Conservation (phyloP, 2,329 filamentous ascomycete genomes). For the Ophiocordyceps polyrhachis-furcata region DNA sequence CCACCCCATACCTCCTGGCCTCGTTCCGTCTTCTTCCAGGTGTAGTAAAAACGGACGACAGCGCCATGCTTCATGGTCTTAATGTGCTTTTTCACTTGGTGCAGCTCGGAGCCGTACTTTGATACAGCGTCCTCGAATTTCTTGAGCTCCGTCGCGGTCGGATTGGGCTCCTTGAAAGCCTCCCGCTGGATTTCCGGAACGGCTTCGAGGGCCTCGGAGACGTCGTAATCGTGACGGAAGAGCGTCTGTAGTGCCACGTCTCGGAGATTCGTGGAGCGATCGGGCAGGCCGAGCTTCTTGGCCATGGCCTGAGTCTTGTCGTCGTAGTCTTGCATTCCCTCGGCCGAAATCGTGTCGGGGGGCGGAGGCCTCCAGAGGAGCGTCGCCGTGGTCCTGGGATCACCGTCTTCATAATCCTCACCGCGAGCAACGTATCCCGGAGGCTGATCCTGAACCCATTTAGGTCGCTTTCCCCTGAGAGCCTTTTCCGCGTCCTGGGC, state of each 20-base stretch:
- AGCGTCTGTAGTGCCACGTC: constrained; percentile 67
- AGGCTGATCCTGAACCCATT: constrained; percentile 87
- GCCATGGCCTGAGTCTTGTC: constrained; percentile 44
- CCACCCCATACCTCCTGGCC: constrained; percentile 82
- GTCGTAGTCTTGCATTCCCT: constrained; percentile 62
- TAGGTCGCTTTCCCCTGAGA: constrained; percentile 63
- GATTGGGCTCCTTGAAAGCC: constrained; percentile 67
- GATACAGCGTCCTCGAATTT: constrained; percentile 81
- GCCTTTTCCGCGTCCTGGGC: constrained; percentile 67
- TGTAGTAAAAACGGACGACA: constrained; percentile 87
- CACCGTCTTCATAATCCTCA: constrained; percentile 53
- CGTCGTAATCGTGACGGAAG: constrained; percentile 52
- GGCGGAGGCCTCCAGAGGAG: constrained; percentile 62
- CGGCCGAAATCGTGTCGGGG: constrained; percentile 28
- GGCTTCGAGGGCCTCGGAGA: constrained; percentile 48
- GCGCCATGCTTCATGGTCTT: constrained; percentile 62
- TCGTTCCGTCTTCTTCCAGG: constrained; percentile 86
- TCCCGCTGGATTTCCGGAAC: constrained; percentile 49
- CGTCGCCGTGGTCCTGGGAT: constrained; percentile 56
- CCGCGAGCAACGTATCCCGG: constrained; percentile 70
- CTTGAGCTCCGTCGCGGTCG: constrained; percentile 62
- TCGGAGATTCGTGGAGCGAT: constrained; percentile 67
- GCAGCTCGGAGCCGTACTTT: constrained; percentile 82
- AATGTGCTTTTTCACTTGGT: constrained; percentile 67
- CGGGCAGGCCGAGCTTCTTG: constrained; percentile 48